phyloP scores from a whole-genome alignment of 2,329 filamentous ascomycete species.

The Zopfia rhizophila region DNA sequence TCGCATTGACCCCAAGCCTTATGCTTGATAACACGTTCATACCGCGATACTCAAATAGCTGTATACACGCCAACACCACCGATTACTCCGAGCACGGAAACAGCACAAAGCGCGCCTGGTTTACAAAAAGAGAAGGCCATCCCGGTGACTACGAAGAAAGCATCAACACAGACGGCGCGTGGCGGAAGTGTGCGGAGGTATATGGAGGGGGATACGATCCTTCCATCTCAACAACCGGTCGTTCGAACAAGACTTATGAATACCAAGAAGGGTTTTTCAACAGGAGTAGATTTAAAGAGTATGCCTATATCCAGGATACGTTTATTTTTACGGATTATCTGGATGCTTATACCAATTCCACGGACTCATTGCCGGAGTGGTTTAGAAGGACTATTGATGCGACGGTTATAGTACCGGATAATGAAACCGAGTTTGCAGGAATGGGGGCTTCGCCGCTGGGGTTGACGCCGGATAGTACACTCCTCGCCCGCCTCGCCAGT shows the following conservation, averaged over 20 bases:
- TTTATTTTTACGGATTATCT: slow-evolving; percentile 24
- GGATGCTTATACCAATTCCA: slow-evolving; percentile 16
- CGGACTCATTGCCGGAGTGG: slow-evolving; percentile 7
- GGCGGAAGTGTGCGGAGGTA: slow-evolving; percentile 14
- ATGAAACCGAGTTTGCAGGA: slow-evolving; percentile 19
- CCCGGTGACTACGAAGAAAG: slow-evolving; percentile 16
- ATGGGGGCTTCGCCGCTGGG: slow-evolving; percentile 22
- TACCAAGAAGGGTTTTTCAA: slow-evolving; percentile 24
- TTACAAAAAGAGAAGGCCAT: slow-evolving; percentile 14
- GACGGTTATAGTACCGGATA: slow-evolving; percentile 21
- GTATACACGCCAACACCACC: slow-evolving; percentile 13
- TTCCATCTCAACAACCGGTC: slow-evolving; percentile 14
- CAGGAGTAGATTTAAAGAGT: slow-evolving; percentile 9
- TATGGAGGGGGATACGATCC: slow-evolving; percentile 28
- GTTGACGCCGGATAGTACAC: slow-evolving; percentile 22
- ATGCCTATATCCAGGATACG: slow-evolving; percentile 21
- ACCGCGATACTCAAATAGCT: slow-evolving; percentile 28
- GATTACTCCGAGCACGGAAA: background rate
- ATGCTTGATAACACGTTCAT: slow-evolving; percentile 30
- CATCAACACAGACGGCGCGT: background rate
- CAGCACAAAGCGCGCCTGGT: background rate
- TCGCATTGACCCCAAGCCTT: slow-evolving; percentile 27
- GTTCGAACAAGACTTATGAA: slow-evolving; percentile 12
- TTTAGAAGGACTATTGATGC: slow-evolving; percentile 13
- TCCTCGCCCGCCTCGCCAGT: slow-evolving; percentile 11